Conservation (phyloP, 495 filamentous ascomycete genomes). For the Penicillium salamii region DNA sequence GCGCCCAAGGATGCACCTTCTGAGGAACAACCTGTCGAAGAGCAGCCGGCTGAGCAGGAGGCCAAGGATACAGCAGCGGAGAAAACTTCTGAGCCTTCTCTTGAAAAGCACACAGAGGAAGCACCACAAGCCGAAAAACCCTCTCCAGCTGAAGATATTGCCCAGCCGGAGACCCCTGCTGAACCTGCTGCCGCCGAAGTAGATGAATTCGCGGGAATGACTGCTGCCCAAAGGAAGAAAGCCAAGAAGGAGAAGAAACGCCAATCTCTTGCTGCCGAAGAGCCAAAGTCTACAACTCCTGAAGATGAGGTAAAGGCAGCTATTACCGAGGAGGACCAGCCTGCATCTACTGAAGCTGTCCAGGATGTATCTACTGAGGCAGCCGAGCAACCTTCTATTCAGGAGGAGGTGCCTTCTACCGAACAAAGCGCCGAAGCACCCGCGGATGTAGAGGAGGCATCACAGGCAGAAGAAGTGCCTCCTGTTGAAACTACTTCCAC, state of each 20-base stretch:
- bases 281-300: too few relatives aligned
- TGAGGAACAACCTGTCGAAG: too few relatives aligned
- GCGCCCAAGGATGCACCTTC: too few relatives aligned
- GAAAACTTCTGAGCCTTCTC: background rate
- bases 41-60: too few relatives aligned
- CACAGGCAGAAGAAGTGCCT: background rate
- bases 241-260: constrained; percentile 15
- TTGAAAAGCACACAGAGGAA: background rate
- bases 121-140: background rate
- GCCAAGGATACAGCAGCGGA: too few relatives aligned
- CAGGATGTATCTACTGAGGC: background rate
- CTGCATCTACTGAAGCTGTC: background rate
- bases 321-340: background rate
- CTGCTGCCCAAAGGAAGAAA: constrained; percentile 4
- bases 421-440: background rate
- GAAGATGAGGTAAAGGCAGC: background rate
- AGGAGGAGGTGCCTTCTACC: background rate
- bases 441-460: background rate
- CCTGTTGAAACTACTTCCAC: background rate
- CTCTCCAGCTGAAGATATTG: background rate
- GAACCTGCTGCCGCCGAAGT: background rate
- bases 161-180: background rate
- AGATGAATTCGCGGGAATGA: constrained; percentile 1
- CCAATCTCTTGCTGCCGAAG: background rate
- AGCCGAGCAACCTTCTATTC: background rate